A percentile compares a stretch with the other conserved stretches of the same genome.
Conservation (phyloP, 176 grass and related monocot genomes). For the Cymbopogon citratus region DNA sequence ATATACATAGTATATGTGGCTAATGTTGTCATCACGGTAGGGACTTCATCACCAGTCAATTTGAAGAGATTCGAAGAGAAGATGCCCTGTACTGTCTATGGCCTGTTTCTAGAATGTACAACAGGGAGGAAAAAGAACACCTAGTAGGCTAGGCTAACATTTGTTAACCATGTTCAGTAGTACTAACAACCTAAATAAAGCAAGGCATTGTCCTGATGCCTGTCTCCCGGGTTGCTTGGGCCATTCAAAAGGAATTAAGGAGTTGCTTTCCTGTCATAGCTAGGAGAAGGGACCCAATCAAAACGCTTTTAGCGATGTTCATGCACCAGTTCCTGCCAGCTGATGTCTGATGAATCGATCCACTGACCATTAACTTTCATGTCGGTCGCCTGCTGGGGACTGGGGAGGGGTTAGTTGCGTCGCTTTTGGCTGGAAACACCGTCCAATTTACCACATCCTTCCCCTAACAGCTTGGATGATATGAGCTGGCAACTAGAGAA, state of each 20-base stretch:
- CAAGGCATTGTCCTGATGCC: neutral
- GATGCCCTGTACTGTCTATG: too few relatives aligned
- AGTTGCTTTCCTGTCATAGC: neutral
- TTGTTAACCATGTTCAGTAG: neutral
- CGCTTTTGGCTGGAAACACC: neutral
- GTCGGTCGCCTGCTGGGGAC: conserved; percentile 11
- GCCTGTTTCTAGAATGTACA: neutral
- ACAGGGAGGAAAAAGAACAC: neutral
- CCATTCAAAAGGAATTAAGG: conserved; percentile 9
- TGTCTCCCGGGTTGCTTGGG: neutral
- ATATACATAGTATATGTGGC: too few relatives aligned
- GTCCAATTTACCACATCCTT: neutral
- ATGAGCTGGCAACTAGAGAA: conserved; percentile 34
- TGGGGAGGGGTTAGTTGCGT: neutral
- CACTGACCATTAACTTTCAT: neutral
- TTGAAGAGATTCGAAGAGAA: too few relatives aligned
- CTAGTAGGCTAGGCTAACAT: neutral
- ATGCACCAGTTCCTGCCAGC: too few relatives aligned
- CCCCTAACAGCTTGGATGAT: conserved; percentile 11
- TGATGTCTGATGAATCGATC: neutral
- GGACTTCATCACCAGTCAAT: neutral
- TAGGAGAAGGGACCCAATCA: neutral
- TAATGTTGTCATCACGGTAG: too few relatives aligned
- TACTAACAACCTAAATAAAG: neutral
- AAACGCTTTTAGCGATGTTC: neutral